Percentiles rank a stretch among this genome's conserved stretches.
Evolutionary conservation across 768 basidiomycete species (phyloP).

Genomic region (Lepiota subincarnata): DNA sequence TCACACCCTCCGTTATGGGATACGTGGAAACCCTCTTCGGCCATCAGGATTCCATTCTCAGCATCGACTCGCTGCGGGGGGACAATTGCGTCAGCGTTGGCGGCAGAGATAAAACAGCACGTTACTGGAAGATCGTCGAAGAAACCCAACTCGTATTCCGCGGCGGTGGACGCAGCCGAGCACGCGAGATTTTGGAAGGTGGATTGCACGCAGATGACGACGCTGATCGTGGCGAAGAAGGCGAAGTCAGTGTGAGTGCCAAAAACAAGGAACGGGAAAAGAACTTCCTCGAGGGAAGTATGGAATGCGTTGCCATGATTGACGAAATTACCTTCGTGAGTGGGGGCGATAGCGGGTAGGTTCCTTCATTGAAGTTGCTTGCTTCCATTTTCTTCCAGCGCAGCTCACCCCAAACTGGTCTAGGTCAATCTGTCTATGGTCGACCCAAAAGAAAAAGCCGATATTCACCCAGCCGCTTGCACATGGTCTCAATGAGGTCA

Average conservation of each 20-base stretch:
- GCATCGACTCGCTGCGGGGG: conserved; percentile 74
- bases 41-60: conserved; percentile 85
- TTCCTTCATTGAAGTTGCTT: conserved; percentile 15
- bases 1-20: conserved; percentile 68
- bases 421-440: conserved; percentile 92
- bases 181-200: conserved; percentile 80
- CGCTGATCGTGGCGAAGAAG: conserved; percentile 32
- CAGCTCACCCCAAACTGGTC: background rate
- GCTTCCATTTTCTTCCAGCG: background rate
- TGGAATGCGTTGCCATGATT: conserved; percentile 92
- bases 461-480: conserved; percentile 82
- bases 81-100: conserved; percentile 88
- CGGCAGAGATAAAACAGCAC: conserved; percentile 83
- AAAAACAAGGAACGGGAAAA: conserved; percentile 35
- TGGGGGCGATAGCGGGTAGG: conserved; percentile 95
- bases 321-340: conserved; percentile 92
- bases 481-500: conserved; percentile 76
- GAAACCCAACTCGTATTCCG: conserved; percentile 95
- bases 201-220: conserved; percentile 59
- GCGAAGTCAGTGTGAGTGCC: conserved; percentile 20
- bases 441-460: conserved; percentile 91
- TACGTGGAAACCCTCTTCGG: conserved; percentile 97
- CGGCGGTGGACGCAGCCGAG: conserved; percentile 83
- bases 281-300: conserved; percentile 81
- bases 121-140: conserved; percentile 96